Evolutionary conservation across 2,329 filamentous ascomycete genomes (phyloP), one percentile per base, ranked within the genome.

Genomic region (Clarireedia homoeocarpa): DNA sequence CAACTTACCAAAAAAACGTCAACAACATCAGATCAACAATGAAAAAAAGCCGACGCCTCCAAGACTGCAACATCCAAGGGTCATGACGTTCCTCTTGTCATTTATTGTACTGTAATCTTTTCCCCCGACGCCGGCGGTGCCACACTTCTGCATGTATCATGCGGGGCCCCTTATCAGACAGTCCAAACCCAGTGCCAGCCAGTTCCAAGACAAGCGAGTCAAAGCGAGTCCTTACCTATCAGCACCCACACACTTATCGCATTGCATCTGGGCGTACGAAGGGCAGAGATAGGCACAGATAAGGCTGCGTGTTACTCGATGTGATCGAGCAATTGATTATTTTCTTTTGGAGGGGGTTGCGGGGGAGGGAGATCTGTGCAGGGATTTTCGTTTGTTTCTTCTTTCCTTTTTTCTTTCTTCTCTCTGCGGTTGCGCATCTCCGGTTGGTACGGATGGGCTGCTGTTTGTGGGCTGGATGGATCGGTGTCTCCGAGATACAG

Each of bases 231-330:
- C 20, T 20, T 17, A 44, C 52, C 52, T 54, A 54, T 49, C 45
- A 54, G 39, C 34, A 24, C 14, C 30, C 10, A 30, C 52, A 54
- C 39, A 34, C 30, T 49, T 54, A 54, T 54, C 51, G 46, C 26
- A 6, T 30, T 26, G 20, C 51, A 45, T 45, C 26, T 26, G 34
- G 4, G 24, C 15, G 17, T 36, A 34, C 26, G 20, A 9, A 23
- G 17, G 17, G 9, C 15, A 24, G 7, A 55, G 47, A 55, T 51
- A 55, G 24, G 47, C 42, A 15, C 38, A 55, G 53, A 55, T 55
- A 55, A 55, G 53, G 53, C 47, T 51, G 26, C 5, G n/a, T 45
- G 38, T 55, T 55, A 55, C 53, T 55, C 53, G 53, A 55, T 55
- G 24, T 55, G 53, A 55, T 55, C 53, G 47, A 55, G 53, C 53